Percentiles rank a stretch among this genome's conserved stretches.
These are phyloP conservation scores for Fagus sylvatica DNA, from an alignment of 306 rosid genomes.

Conservation along the genomic window DNA sequence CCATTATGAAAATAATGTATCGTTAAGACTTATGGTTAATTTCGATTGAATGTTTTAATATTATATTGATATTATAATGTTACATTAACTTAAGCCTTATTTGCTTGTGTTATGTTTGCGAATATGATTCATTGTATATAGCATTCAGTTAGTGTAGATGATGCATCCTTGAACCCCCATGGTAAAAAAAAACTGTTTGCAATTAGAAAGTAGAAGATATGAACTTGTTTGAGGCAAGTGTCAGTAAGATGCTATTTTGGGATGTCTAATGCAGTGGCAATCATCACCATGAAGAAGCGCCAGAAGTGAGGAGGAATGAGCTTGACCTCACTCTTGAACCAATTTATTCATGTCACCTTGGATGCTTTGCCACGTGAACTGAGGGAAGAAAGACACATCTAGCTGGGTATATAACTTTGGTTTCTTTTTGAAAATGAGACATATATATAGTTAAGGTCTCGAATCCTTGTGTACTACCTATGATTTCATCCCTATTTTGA, in stretches of 20 bases:
- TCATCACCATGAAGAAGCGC: conserved; percentile 38
- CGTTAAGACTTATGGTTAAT: too few relatives aligned
- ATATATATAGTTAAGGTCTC: neutral
- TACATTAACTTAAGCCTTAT: too few relatives aligned
- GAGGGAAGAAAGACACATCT: neutral
- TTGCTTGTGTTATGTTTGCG: too few relatives aligned
- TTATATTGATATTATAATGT: too few relatives aligned
- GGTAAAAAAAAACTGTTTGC: too few relatives aligned
- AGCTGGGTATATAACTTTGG: conserved; percentile 1
- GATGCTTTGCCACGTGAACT: conserved; percentile 45
- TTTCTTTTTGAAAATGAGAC: neutral
- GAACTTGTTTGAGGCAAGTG: neutral
- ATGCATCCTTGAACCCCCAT: too few relatives aligned
- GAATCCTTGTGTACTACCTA: neutral
- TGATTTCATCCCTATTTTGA: neutral
- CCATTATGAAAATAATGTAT: too few relatives aligned
- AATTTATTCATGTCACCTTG: conserved; percentile 50
- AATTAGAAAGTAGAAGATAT: neutral
- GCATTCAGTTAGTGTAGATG: too few relatives aligned
- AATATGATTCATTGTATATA: too few relatives aligned
- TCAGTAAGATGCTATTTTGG: neutral
- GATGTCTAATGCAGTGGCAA: conserved; percentile 45
- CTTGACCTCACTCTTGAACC: conserved; percentile 79
- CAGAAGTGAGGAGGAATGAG: conserved; percentile 54
- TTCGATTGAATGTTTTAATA: too few relatives aligned